Percentiles rank a stretch among this genome's conserved stretches.
Evolutionary conservation across 768 basidiomycete species (phyloP).

Genomic region (Gelatoporia subvermispora): DNA sequence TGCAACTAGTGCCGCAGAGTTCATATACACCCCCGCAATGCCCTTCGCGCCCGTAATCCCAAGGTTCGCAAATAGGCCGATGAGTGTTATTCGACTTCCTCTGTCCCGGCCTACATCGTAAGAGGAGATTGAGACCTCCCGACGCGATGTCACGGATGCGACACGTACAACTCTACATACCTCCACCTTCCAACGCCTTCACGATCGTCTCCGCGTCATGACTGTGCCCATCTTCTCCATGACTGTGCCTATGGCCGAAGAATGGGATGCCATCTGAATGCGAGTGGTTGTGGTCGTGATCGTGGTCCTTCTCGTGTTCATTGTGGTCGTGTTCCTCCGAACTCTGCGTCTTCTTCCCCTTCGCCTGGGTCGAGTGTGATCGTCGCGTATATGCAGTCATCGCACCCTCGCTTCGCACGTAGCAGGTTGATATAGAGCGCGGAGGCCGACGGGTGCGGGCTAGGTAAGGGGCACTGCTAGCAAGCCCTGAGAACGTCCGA

Average conservation of each 20-base stretch:
- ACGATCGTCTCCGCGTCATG: slow-evolving; percentile 67
- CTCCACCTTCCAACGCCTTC: slow-evolving; percentile 55
- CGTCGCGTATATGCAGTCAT: slow-evolving; percentile 10
- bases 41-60: slow-evolving; percentile 82
- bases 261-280: slow-evolving; percentile 51
- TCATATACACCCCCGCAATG: slow-evolving; percentile 81
- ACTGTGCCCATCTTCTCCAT: slow-evolving; percentile 51
- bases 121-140: too few relatives aligned
- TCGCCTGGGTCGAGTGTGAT: slow-evolving; percentile 12
- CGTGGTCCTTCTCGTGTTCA: slow-evolving; percentile 26
- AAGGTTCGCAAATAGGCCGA: slow-evolving; percentile 82
- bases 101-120: slow-evolving; percentile 40
- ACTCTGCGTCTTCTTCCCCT: slow-evolving; percentile 21
- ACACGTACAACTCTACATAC: slow-evolving; percentile 34
- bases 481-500: not conserved
- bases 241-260: slow-evolving; percentile 63
- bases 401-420: not conserved
- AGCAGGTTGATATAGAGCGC: not conserved
- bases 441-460: not conserved
- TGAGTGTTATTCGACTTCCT: slow-evolving; percentile 78
- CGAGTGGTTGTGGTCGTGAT: slow-evolving; percentile 43
- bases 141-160: not conserved
- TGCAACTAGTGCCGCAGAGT: slow-evolving; percentile 86
- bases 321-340: slow-evolving; percentile 7
- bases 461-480: not conserved